phyloP scores from a whole-genome alignment of 1,139 yeast genomes.

The Candida gigantensis region DNA sequence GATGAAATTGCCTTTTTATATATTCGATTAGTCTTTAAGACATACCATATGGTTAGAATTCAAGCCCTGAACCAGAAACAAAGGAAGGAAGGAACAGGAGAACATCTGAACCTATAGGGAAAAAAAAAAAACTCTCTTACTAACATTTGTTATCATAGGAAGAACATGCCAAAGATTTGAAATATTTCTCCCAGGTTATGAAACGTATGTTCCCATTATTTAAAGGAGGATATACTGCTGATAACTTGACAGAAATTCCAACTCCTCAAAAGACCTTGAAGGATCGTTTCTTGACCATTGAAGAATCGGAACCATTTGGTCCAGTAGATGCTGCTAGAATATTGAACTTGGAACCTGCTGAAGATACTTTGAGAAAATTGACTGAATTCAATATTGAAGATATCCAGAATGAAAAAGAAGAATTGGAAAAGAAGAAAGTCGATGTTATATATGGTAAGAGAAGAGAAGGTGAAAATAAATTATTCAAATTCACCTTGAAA shows the following conservation, averaged over 20 bases:
- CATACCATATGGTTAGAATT: slow-evolving; percentile 57
- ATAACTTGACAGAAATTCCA: slow-evolving; percentile 90
- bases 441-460: slow-evolving; percentile 51
- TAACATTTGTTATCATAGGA: slow-evolving; percentile 30
- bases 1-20: slow-evolving; percentile 23
- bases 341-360: slow-evolving; percentile 83
- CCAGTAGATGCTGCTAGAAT: slow-evolving; percentile 94
- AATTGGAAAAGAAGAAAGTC: slow-evolving; percentile 20
- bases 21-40: slow-evolving; percentile 84
- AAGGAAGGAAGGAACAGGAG: too few species aligned
- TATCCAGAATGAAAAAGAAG: slow-evolving; percentile 22
- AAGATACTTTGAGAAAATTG: slow-evolving; percentile 66
- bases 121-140: slow-evolving; percentile 6
- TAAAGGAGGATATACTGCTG: slow-evolving; percentile 47
- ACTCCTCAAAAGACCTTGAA: slow-evolving; percentile 81
- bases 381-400: slow-evolving; percentile 53
- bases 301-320: slow-evolving; percentile 96
- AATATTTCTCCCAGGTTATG: slow-evolving; percentile 59
- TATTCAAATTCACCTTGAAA: slow-evolving; percentile 74
- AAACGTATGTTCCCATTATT: slow-evolving; percentile 82
- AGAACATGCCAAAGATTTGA: slow-evolving; percentile 51
- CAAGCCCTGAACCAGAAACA: slow-evolving; percentile 11
- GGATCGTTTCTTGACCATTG: slow-evolving; percentile 83
- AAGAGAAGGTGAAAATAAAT: slow-evolving; percentile 58
- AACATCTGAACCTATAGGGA: too few species aligned